Evolutionary conservation across 2,329 filamentous ascomycete species (phyloP), one percentile per base, ranked within the genome.

Genomic region (Paramyrothecium roridum): DNA sequence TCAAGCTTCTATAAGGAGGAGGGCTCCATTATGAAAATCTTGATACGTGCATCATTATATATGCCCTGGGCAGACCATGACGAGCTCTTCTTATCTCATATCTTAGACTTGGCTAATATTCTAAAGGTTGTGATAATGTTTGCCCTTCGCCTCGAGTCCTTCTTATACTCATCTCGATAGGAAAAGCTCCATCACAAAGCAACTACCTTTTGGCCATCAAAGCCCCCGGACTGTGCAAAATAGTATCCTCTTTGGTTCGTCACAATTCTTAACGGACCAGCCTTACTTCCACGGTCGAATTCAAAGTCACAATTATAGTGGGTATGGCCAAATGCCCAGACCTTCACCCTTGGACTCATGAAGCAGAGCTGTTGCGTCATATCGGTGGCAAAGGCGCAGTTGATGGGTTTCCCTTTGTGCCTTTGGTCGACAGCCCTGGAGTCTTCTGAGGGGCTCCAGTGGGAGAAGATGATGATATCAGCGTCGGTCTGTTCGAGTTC

Each of bases 251-350:
- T 60, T 57, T 78, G 74, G 54, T 78, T 75, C 1, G 75, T 58
- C 3, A 75, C 12, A 4, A 77, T 55, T 26, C 74, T 65, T 54
- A 73, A 66, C 3, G 61, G 61, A 3, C n/a, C 50, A 1, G 45
- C 54, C 11, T 53, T 61, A 3, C 13, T 21, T 1, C 55, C 61
- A 7, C 59, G 53, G 16, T 65, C 63, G 3, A 70, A 67, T 4
- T 54, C 23, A 55, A 73, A 75, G 43, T 74, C 70, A 60, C 75
- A 78, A 55, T 76, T 78, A 59, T 68, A 78, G 58, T 80, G 76
- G 12, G 77, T 80, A 56, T 81, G 77, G 1, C 78, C 77, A 64
- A 80, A 80, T 0, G 70, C 77, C 78, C 76, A 81, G 0, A 76
- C 30, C 60, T 66, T 73, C 19, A 79, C 75, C 2, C 55, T 62